These are phyloP conservation scores for Phytophthora kernoviae DNA, from an alignment of 352 stramenopile genomes.

Conservation along the genomic window DNA sequence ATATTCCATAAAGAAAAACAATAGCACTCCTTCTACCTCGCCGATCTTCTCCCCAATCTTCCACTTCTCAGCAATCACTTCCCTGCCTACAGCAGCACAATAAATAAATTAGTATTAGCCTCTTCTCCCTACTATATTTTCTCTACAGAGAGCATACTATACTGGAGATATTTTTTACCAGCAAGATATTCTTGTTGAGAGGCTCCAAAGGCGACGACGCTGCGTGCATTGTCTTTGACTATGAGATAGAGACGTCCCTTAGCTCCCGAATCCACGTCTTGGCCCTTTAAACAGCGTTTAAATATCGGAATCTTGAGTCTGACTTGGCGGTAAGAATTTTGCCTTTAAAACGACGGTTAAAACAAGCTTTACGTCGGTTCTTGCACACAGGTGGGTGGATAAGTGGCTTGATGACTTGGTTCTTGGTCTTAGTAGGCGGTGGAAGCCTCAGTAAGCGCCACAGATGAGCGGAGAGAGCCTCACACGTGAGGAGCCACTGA, in stretches of 20 bases:
- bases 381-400: too few relatives aligned
- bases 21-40: slow-evolving; percentile 47
- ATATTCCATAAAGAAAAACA: slow-evolving; percentile 3
- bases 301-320: too few relatives aligned
- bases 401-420: too few relatives aligned
- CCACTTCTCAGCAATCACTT: slow-evolving; percentile 84
- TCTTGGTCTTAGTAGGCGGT: too few relatives aligned
- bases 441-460: too few relatives aligned
- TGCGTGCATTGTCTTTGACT: slow-evolving; percentile 32
- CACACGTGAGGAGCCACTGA: too few relatives aligned
- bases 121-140: background rate
- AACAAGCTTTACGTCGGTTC: too few relatives aligned
- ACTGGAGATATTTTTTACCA: slow-evolving; percentile 54
- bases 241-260: background rate
- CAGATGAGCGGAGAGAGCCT: too few relatives aligned
- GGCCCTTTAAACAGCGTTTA: background rate
- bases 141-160: too few relatives aligned
- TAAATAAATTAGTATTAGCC: slow-evolving; percentile 4
- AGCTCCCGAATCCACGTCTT: background rate
- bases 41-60: slow-evolving; percentile 89
- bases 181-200: slow-evolving; percentile 86
- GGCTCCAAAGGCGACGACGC: slow-evolving; percentile 55
- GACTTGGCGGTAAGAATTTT: too few relatives aligned
- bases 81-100: slow-evolving; percentile 54
- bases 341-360: too few relatives aligned